Evolutionary conservation across 495 filamentous ascomycete species (phyloP), one percentile per base, ranked within the genome.

Genomic region (Talaromyces adpressus): DNA sequence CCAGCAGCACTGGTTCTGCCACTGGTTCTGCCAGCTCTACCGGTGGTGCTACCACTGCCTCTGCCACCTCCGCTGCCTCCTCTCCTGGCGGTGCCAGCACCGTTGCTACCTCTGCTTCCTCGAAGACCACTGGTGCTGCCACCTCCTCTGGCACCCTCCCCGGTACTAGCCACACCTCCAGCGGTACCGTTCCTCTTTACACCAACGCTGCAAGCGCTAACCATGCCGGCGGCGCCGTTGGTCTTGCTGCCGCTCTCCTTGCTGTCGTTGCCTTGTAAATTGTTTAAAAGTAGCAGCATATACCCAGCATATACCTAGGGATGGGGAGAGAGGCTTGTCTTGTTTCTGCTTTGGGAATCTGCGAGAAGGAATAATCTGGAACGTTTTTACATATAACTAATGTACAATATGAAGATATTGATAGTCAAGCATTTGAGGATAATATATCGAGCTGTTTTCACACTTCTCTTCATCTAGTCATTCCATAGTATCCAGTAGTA

Each of bases 171-270:
- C 47, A 59, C 22, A 56, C 56, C 18, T 23, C 41, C 45, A 56
- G 23, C 20, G 52, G 52, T 22, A 29, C 66, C 23, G 16, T 36
- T 11, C 56, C 56, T 58, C 1, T 18, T 1, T 71, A 67, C 61
- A 76, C 74, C 22, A 75, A 68, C 57, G 75, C 69, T 58, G 76
- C 76, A 25, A 68, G 51, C 61, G 64, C 68, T 22, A 69, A 71
- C 57, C 63, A 67, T 36, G 63, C 71, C 63, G 67, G 64, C 59
- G 63, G 65, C 52, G 63, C 65, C 53, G 62, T 72, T 23, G 68
- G 71, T 54, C 67, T 72, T n/a, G 65, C 64, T 49, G 72, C 66
- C 63, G 71, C 71, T 49, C 45, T 64, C 32, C 52, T 72, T 60
- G 69, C 68, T 58, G 62, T 67, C 52, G 41, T 71, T 65, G 32